Conservation (phyloP, 257 asterid genomes). For the Perilla frutescens region DNA sequence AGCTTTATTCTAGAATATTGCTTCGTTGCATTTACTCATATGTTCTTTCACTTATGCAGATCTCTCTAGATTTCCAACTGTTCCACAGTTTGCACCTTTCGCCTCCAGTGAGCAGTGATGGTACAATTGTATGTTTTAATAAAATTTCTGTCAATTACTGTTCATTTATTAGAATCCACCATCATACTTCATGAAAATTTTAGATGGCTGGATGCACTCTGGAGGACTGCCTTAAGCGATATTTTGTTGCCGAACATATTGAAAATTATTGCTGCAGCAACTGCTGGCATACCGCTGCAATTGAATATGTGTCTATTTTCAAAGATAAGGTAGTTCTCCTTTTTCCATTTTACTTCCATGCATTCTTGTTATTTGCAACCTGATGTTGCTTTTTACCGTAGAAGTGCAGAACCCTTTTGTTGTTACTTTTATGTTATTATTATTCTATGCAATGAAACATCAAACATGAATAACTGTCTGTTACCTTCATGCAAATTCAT, state of each 20-base stretch:
- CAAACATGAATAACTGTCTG: neutral
- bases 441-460: neutral
- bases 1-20: neutral
- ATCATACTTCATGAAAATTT: slow-evolving; percentile 34
- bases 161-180: slow-evolving; percentile 22
- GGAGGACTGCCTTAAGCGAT: slow-evolving; percentile 73
- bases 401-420: too few species aligned
- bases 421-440: too few species aligned
- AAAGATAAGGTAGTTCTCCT: slow-evolving; percentile 58
- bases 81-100: slow-evolving; percentile 83
- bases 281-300: slow-evolving; percentile 93
- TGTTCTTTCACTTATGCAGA: slow-evolving; percentile 51
- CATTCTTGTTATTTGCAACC: neutral
- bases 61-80: slow-evolving; percentile 78
- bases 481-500: slow-evolving; percentile 5
- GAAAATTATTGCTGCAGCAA: slow-evolving; percentile 80
- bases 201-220: slow-evolving; percentile 78
- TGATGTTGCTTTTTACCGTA: neutral
- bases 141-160: neutral
- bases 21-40: slow-evolving; percentile 19
- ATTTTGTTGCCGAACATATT: slow-evolving; percentile 69
- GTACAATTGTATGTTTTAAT: slow-evolving; percentile 62
- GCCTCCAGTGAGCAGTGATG: slow-evolving; percentile 53
- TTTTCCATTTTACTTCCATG: slow-evolving; percentile 10
- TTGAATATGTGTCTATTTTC: slow-evolving; percentile 53